Evolutionary conservation across 768 basidiomycete species (phyloP), one percentile per base, ranked within the genome.

Genomic region (Mycena sanguinolenta): DNA sequence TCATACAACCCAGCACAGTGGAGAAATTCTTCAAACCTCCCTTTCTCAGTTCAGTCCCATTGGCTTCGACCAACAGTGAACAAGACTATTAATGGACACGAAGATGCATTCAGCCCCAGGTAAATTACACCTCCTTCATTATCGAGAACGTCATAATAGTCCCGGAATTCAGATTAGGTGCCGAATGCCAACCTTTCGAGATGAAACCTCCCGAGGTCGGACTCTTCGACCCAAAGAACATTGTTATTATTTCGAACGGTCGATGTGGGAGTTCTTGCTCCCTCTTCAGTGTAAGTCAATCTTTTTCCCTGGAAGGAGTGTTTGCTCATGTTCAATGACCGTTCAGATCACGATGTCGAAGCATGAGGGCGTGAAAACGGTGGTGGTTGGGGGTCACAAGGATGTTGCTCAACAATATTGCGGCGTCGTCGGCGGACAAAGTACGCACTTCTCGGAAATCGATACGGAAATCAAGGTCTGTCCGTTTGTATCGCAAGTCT

Each of bases 341-440:
- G 21, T 32, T 14, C 77, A 89, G 88, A 86, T 90, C 69, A 87
- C 88, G 27, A 89, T 91, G 88, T 77, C 85, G 0, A 90, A 90
- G 76, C 79, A 84, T 46, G 88, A 90, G 69, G 88, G 88, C 36
- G 85, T 84, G 28, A 87, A 81, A 74, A 88, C 86, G 9, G 85
- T 87, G n/a, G 88, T 90, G 4, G 72, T 88, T n/a, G 89, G 88
- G 28, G 90, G 89, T 39, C 84, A 84, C 73, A 75, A 81, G 14
- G 82, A 78, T 58, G 77, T 84, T 12, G 77, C 76, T 44, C 89
- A 90, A 73, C 84, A 90, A 73, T 90, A 89, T 74, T 89, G 88
- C 70, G 90, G 90, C 23, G 87, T 84, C 42, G 89, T 90, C 34
- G 89, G 89, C n/a, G 89, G 89, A 0, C 87, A 91, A 77, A 89